A percentile compares a stretch with the other conserved stretches of the same genome.
Conservation (phyloP, 2,329 filamentous ascomycete genomes). For the Fusarium clavum region DNA sequence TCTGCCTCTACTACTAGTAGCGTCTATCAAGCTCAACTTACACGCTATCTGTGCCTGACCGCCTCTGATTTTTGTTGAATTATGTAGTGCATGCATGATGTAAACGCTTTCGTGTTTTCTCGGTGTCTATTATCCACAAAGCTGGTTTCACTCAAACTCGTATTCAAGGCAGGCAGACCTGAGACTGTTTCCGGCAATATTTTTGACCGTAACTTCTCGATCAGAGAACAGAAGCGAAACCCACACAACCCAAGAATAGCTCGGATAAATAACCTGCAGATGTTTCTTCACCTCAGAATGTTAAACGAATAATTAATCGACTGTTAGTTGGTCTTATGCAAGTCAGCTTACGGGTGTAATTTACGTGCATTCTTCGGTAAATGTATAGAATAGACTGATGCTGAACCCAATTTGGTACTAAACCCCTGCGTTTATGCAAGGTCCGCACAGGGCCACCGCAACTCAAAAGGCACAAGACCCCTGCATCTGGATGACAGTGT, state of each 20-base stretch:
- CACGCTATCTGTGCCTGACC: conserved; percentile 1
- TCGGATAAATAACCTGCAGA: not conserved
- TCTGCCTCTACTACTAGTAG: not conserved
- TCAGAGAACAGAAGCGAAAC: not conserved
- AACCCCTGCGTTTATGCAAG: conserved; percentile 36
- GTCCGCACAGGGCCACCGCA: conserved; percentile 18
- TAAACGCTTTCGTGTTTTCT: not conserved
- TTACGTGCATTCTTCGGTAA: conserved; percentile 10
- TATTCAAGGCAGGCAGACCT: not conserved
- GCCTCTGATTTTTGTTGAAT: conserved; percentile 2
- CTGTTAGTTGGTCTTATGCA: conserved; percentile 2
- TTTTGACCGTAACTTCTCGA: not conserved
- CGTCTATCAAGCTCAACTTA: not conserved
- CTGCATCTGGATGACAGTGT: conserved; percentile 26
- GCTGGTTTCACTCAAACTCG: conserved; percentile 1
- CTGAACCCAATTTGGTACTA: conserved; percentile 34
- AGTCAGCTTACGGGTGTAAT: conserved; percentile 13
- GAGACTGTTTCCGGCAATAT: not conserved
- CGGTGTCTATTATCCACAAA: not conserved
- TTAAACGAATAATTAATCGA: not conserved
- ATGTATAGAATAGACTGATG: conserved; percentile 6
- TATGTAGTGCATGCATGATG: not conserved
- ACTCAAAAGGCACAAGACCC: conserved; percentile 22
- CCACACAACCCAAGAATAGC: conserved; percentile 2
- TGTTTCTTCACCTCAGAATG: not conserved